Evolutionary conservation across 768 basidiomycete species (phyloP), one percentile per base, ranked within the genome.

Genomic region (Podaxis sp.): DNA sequence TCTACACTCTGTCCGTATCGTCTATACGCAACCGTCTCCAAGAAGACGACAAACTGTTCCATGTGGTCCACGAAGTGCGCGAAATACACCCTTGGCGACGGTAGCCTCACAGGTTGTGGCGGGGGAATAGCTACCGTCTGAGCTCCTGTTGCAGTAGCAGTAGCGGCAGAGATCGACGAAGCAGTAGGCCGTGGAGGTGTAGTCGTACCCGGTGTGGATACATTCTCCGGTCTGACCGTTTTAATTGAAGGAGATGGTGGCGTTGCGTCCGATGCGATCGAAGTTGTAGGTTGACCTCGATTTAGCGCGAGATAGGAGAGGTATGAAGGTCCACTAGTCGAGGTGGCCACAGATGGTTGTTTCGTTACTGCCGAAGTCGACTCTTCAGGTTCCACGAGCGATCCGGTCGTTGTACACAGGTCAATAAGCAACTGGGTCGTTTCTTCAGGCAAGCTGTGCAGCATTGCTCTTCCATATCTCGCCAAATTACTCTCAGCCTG

Each of bases 361-460:
- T 71, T 69, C 52, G 70, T 60, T 20, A 60, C 66, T 15, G 67
- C 63, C 7, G 70, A 61, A 11, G 68, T 62, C 10, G 71, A 36
- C 69, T 78, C 79, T 4, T 84, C 80, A 0, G 76, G 68, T 8
- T 82, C 80, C 33, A 76, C 53, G 0, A 86, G 77, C 3, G 84
- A 77, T 3, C 82, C 80, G 1, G 81, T 80, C 12, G 87, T 87
- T 0, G 95, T 92, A 71, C 96, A 98, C 0, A 99, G 80, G 66
- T 99, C 96, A 56, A 96, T 93, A 5, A 99, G 82, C 0, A 99
- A 81, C 59, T 91, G 85, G 0, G 96, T 99, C 0, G 96, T 96
- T 69, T 94, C 93, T 62, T 89, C 84, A 0, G 96, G 95, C 3
- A 95, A 83, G 50, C 85, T 87, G 5, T 85, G 84, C 0, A 99